Evolutionary conservation across 148 eudicot species (phyloP).

Genomic region (Fagopyrum homotropicum): DNA sequence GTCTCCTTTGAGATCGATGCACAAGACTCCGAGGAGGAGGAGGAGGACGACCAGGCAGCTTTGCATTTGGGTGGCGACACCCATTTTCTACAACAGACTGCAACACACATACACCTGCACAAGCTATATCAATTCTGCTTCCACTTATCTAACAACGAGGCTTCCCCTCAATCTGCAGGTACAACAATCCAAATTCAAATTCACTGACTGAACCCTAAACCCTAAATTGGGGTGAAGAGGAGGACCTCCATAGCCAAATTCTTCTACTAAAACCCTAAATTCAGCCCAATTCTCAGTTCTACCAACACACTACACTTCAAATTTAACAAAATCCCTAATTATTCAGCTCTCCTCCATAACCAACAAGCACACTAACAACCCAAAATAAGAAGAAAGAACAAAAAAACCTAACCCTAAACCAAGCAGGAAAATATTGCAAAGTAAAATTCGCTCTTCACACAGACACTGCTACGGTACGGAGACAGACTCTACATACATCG

Average conservation of each 20-base stretch:
- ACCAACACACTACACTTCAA: slow-evolving; percentile 19
- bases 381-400: background rate
- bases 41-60: background rate
- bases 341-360: background rate
- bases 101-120: background rate
- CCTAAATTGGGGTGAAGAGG: slow-evolving; percentile 10
- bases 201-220: slow-evolving; percentile 7
- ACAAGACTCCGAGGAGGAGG: slow-evolving; percentile 14
- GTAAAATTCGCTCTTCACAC: slow-evolving; percentile 10
- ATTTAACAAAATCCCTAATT: slow-evolving; percentile 1
- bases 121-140: background rate
- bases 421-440: background rate
- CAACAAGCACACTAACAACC: slow-evolving; percentile 8
- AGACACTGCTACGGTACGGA: background rate
- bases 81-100: background rate
- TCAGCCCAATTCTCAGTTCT: slow-evolving; percentile 15
- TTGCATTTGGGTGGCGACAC: background rate
- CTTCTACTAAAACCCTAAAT: slow-evolving; percentile 16
- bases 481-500: background rate
- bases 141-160: background rate
- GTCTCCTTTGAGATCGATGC: slow-evolving; percentile 3
- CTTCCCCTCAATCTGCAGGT: background rate
- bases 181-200: background rate
- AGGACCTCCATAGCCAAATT: slow-evolving; percentile 17
- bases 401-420: slow-evolving; percentile 9